Evolutionary conservation across 2,329 filamentous ascomycete genomes (phyloP).

Genomic region (Scleromitrula shiraiana): DNA sequence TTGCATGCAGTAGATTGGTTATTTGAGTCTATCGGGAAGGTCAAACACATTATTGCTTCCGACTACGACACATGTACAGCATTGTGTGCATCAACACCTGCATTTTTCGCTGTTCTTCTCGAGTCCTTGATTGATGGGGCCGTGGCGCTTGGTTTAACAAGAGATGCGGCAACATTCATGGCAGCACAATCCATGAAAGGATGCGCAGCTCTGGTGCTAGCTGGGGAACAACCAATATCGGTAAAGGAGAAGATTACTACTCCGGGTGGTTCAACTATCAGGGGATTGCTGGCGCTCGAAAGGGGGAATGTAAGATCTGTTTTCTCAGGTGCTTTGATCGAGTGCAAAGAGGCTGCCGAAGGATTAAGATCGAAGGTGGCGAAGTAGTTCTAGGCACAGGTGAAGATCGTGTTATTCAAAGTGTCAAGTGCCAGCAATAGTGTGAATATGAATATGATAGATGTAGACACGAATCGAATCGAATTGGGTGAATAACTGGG

Average conservation of each 20-base stretch:
- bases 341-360: conserved; percentile 6
- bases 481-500: no score
- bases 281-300: conserved; percentile 1
- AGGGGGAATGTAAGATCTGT: conserved; percentile 3
- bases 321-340: background rate
- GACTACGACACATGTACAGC: conserved; percentile 27
- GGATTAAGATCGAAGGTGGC: background rate
- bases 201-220: conserved; percentile 37
- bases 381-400: no score
- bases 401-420: no score
- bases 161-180: conserved; percentile 45
- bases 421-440: no score
- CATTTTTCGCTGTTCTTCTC: conserved; percentile 7
- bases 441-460: no score
- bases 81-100: conserved; percentile 26
- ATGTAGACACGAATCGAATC: no score
- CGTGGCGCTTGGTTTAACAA: conserved; percentile 38
- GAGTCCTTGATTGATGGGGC: conserved; percentile 9
- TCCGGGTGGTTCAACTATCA: conserved; percentile 5
- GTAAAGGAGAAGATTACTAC: conserved; percentile 35
- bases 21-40: conserved; percentile 2
- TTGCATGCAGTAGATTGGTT: background rate
- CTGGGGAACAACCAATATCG: conserved; percentile 45
- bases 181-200: conserved; percentile 40
- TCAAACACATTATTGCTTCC: background rate